These are phyloP conservation scores for Yamadazyma atmosphaerica DNA, from an alignment of 1,139 yeast genomes.

Conservation along the genomic window DNA sequence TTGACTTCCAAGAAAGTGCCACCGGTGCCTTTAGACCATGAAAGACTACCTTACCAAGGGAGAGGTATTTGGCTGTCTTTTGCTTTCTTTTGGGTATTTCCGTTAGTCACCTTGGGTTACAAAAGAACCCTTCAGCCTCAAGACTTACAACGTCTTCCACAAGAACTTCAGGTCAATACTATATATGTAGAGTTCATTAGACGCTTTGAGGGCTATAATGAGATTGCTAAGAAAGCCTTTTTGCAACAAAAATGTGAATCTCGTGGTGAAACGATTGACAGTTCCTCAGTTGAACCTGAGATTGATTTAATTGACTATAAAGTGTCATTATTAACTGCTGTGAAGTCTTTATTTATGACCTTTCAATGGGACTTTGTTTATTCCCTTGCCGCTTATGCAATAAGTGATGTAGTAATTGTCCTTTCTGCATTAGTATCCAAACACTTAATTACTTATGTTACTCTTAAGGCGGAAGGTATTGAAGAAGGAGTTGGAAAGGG, in stretches of 20 bases:
- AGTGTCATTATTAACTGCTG: conserved; percentile 17
- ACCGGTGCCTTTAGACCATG: conserved; percentile 53
- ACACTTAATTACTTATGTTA: conserved; percentile 30
- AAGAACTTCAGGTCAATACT: conserved; percentile 50
- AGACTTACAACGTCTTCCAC: conserved; percentile 59
- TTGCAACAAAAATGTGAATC: conserved; percentile 22
- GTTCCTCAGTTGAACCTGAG: conserved; percentile 18
- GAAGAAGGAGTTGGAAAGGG: conserved; percentile 28
- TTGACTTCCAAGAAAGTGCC: conserved; percentile 36
- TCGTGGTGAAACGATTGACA: conserved; percentile 27
- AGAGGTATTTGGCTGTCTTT: conserved; percentile 10
- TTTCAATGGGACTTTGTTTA: conserved; percentile 27
- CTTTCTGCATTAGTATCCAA: conserved; percentile 31
- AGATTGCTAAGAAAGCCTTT: conserved; percentile 23
- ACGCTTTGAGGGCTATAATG: conserved; percentile 35
- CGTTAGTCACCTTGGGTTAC: conserved; percentile 63
- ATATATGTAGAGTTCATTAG: conserved; percentile 33
- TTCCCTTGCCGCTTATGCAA: conserved; percentile 20
- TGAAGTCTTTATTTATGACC: conserved; percentile 26
- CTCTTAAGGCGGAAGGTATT: conserved; percentile 23
- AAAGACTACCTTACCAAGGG: conserved; percentile 36
- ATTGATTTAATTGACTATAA: conserved; percentile 29
- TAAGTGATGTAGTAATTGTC: conserved; percentile 21
- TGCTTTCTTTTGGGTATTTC: conserved; percentile 59
- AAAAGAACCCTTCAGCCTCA: conserved; percentile 62